Percentiles rank a stretch among this genome's conserved stretches.
These are phyloP conservation scores for Mortierella sp. DNA, from an alignment of 371 early-diverging fungal species.

Conservation along the genomic window DNA sequence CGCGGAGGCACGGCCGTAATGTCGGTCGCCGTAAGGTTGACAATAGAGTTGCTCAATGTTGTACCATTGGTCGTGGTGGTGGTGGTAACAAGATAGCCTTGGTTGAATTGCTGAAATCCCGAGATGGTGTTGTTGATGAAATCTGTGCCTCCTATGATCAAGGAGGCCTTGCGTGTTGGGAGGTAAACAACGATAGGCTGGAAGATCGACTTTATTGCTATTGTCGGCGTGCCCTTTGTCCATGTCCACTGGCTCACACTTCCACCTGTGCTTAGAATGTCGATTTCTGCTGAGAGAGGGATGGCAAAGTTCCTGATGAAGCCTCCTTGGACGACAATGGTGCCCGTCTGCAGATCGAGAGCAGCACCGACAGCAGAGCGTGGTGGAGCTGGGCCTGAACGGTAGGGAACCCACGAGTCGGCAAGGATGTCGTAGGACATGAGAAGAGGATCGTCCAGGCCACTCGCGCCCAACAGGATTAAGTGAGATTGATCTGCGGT, in stretches of 20 bases:
- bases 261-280: constrained; percentile 25
- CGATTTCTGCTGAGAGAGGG: constrained; percentile 22
- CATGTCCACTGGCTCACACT: constrained; percentile 23
- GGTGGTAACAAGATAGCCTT: constrained; percentile 19
- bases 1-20: constrained; percentile 1
- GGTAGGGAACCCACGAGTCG: constrained; percentile 21
- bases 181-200: constrained; percentile 40
- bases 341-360: constrained; percentile 12
- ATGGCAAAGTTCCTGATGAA: background rate
- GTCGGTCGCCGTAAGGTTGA: background rate
- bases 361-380: constrained; percentile 23
- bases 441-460: constrained; percentile 20
- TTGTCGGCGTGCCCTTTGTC: constrained; percentile 13
- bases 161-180: constrained; percentile 7
- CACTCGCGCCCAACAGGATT: constrained; percentile 23
- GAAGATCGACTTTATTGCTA: background rate
- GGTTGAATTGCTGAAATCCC: background rate
- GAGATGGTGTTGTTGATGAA: background rate
- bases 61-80: background rate
- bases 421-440: constrained; percentile 23
- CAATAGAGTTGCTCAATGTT: background rate
- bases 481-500: constrained; percentile 20
- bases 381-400: constrained; percentile 1
- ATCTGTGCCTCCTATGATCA: constrained; percentile 42
- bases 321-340: constrained; percentile 33